Conservation (phyloP, 805 yeast species). For the Suhomyces sp. region DNA sequence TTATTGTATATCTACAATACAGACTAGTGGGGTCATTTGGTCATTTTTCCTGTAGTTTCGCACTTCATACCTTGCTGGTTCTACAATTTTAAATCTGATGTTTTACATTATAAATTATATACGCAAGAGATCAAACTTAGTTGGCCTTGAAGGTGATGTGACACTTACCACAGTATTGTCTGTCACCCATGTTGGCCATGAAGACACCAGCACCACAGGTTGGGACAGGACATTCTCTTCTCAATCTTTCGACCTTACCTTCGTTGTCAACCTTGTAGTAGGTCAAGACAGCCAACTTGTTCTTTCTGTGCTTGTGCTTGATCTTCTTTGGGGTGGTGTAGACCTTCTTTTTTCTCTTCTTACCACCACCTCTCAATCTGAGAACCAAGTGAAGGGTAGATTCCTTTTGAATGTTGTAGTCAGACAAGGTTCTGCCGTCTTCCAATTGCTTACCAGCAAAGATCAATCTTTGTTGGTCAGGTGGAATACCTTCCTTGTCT, state of each 20-base stretch:
- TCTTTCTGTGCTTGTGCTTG: conserved; percentile 99
- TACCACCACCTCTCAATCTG: conserved; percentile 97
- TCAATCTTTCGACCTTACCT: conserved; percentile 97
- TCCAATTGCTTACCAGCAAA: conserved; percentile 99
- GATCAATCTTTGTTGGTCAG: conserved; percentile 99
- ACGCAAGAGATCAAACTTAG: conserved; percentile 5
- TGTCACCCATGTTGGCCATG: conserved; percentile 98
- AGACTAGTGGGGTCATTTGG: too few species aligned
- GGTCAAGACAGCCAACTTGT: conserved; percentile 97
- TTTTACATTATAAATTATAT: not conserved
- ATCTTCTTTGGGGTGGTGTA: conserved; percentile 99
- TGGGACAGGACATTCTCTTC: conserved; percentile 93
- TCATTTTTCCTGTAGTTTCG: too few species aligned
- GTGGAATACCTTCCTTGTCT: conserved; percentile 99
- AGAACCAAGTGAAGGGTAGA: conserved; percentile 95
- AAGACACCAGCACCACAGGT: conserved; percentile 98
- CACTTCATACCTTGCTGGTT: too few species aligned
- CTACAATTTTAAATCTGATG: not conserved
- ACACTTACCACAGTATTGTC: conserved; percentile 99
- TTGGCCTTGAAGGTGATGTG: conserved; percentile 79
- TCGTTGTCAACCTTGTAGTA: conserved; percentile 99
- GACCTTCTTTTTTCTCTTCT: conserved; percentile 99
- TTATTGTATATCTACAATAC: too few species aligned
- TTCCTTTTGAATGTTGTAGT: conserved; percentile 99
- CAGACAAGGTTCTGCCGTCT: conserved; percentile 98